A percentile compares a stretch with the other conserved stretches of the same genome.
These are phyloP conservation scores for Pseudogymnoascus sp. DNA, from an alignment of 2,329 filamentous ascomycete species.

Conservation along the genomic window DNA sequence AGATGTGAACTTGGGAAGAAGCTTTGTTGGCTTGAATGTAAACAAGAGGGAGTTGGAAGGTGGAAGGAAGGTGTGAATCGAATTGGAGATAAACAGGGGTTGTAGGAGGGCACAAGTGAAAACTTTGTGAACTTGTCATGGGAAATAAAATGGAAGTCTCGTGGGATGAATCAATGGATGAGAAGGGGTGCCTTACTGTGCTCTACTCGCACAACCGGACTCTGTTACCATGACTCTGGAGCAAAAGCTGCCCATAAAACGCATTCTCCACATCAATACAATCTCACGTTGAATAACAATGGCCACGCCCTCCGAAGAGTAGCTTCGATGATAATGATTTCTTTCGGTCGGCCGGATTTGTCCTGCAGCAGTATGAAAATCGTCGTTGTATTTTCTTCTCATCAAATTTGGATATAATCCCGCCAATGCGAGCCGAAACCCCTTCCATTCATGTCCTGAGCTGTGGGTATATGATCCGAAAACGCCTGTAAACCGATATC, in stretches of 20 bases:
- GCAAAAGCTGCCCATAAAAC: not conserved
- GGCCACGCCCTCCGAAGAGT: not conserved
- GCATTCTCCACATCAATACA: not conserved
- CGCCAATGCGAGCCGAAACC: not conserved
- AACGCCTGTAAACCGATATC: not conserved
- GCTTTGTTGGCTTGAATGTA: not conserved
- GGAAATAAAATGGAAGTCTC: not conserved
- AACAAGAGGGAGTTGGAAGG: too few relatives aligned
- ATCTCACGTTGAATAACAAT: not conserved
- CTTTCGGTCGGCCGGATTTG: not conserved
- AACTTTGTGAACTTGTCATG: not conserved
- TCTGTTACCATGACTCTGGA: too few relatives aligned
- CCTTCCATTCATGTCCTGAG: not conserved
- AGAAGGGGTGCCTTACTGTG: not conserved
- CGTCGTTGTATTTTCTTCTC: not conserved
- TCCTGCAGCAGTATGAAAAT: not conserved
- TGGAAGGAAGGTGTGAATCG: not conserved
- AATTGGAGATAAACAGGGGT: not conserved
- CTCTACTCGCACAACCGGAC: not conserved
- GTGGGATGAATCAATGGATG: not conserved
- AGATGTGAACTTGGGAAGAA: not conserved
- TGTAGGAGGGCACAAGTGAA: not conserved
- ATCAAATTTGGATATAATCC: not conserved
- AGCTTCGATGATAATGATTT: not conserved
- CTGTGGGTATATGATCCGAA: slow-evolving; percentile 5